A percentile compares a stretch with the other conserved stretches of the same genome.
phyloP scores from a whole-genome alignment of 805 yeast genomes.

The Ogataea ramenticola region DNA sequence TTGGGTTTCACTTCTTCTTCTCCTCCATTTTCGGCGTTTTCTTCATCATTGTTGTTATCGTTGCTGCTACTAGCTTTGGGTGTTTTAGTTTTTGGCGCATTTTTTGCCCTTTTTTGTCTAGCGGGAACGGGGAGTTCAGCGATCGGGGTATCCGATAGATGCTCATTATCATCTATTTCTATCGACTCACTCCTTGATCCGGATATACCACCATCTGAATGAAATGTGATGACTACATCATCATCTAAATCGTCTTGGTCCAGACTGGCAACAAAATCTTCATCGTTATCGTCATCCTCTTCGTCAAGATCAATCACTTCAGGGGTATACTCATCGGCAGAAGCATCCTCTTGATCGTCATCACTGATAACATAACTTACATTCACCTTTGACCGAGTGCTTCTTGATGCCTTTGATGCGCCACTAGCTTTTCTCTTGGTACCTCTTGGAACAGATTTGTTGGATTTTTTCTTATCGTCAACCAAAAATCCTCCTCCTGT shows the following conservation, averaged over 20 bases:
- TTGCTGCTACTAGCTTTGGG: too few species aligned
- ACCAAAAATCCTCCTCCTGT: not conserved
- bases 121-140: not conserved
- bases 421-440: not conserved
- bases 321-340: constrained; percentile 7
- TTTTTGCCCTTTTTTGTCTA: not conserved
- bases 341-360: constrained; percentile 8
- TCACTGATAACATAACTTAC: constrained; percentile 1
- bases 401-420: too few species aligned
- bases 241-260: constrained; percentile 31
- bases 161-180: not conserved
- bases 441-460: not conserved
- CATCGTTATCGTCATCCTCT: constrained; percentile 13
- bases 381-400: constrained; percentile 1
- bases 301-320: constrained; percentile 10
- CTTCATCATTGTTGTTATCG: not conserved
- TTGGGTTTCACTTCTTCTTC: constrained; percentile 6
- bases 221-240: constrained; percentile 15
- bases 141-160: not conserved
- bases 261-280: constrained; percentile 15
- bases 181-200: too few species aligned
- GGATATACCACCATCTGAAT: constrained; percentile 14
- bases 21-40: constrained; percentile 1
- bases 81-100: constrained; percentile 4
- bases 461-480: not conserved